Evolutionary conservation across 768 basidiomycete genomes (phyloP), one percentile per base, ranked within the genome.

Genomic region (Clathrus columnatus): DNA sequence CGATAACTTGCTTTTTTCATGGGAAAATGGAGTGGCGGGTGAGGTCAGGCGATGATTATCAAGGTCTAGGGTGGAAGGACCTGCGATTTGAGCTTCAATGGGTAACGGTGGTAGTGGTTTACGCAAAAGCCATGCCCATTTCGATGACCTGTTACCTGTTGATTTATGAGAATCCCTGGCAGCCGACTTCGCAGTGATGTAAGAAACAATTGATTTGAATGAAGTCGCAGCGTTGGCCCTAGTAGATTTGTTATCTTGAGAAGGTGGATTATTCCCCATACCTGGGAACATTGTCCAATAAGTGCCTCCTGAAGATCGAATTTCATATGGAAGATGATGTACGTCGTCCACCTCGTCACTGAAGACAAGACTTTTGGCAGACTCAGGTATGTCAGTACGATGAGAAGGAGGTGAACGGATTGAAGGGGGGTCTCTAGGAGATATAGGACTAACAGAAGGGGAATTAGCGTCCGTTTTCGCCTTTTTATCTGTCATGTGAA

Each of bases 91-190:
- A 68, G 62, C 36, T 76, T 73, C 47, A 64, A 67, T 68, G 16
- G 83, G 83, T 23, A 84, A 72, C 1, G 80, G 82, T 6, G 83
- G 82, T 16, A 84, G 67, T 3, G 81, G 80, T 62, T 83, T 83
- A 23, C 63, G 59, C 56, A 66, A 75, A 56, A 72, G 69, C 76
- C 78, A 74, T 28, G 65, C 58, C 50, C 77, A 62, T 24, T 70
- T 62, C 27, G 69, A 70, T 30, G 64, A 64, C 32, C 75, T 56
- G 6, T 73, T 75, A 24, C 66, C 62, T 20, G 70, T 55, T 14
- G 62, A 65, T 6, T 71, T 69, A 7, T 61, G 59, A 14, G 79
- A 76, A 14, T 18, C 23, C 21, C 44, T 29, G 5, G 49, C 77
- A 61, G 32, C 70, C 62, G 74, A 76, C 27, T 67, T 63, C 23